A percentile compares a stretch with the other conserved stretches of the same genome.
phyloP scores from a whole-genome alignment of 305 asterid genomes.

The Fraxinus velutina region DNA sequence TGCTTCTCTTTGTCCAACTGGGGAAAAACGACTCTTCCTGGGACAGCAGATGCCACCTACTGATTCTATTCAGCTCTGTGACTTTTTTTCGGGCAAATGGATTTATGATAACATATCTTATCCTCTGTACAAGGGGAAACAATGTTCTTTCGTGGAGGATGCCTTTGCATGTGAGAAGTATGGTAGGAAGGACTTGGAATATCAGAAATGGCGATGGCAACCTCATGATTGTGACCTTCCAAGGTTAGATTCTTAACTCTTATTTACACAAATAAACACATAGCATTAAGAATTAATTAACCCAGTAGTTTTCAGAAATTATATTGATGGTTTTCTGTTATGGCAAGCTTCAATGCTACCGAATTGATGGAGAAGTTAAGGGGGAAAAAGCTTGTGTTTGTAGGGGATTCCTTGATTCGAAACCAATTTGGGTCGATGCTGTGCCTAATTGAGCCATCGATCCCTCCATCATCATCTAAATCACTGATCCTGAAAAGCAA shows the following conservation, averaged over 20 bases:
- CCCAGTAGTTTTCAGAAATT: not conserved
- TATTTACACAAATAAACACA: not conserved
- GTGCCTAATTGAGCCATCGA: conserved; percentile 43
- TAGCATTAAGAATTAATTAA: not conserved
- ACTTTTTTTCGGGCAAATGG: conserved; percentile 61
- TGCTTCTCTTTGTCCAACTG: not conserved
- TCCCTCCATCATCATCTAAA: conserved; percentile 20
- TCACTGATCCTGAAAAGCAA: conserved; percentile 26
- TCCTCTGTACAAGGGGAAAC: conserved; percentile 43
- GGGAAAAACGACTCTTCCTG: not conserved
- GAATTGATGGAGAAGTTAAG: conserved; percentile 43
- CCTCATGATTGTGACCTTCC: conserved; percentile 59
- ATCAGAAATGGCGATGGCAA: conserved; percentile 68
- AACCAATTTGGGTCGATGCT: conserved; percentile 56
- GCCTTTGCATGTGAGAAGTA: conserved; percentile 46
- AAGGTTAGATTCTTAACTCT: conserved; percentile 31
- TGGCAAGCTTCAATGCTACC: conserved; percentile 42
- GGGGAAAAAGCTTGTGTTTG: conserved; percentile 53
- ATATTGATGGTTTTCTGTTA: not conserved
- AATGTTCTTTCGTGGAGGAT: conserved; percentile 44
- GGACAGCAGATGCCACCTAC: not conserved
- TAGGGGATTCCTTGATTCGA: conserved; percentile 61
- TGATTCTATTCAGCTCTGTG: conserved; percentile 25
- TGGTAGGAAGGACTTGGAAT: conserved; percentile 52
- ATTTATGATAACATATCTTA: conserved; percentile 45